Percentiles rank a stretch among this genome's conserved stretches.
phyloP scores from a whole-genome alignment of 257 asterid species.

The Capsicum rhomboideum region DNA sequence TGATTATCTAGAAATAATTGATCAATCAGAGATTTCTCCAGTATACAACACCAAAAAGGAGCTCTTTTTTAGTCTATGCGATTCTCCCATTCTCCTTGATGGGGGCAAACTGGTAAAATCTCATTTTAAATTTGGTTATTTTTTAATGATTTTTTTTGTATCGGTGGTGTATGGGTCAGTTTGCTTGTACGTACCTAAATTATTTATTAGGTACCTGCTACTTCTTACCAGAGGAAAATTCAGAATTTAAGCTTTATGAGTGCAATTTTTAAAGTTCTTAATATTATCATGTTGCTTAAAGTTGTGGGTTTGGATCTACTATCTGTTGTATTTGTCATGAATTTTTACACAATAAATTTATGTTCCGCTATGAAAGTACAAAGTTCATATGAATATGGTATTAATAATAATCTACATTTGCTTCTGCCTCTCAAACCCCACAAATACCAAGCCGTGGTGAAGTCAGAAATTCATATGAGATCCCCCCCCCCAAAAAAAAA shows the following conservation, averaged over 20 bases:
- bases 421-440: background rate
- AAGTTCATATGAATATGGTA: background rate
- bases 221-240: background rate
- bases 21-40: constrained; percentile 6
- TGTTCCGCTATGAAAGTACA: background rate
- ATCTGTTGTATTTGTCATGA: background rate
- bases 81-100: constrained; percentile 14
- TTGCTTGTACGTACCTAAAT: background rate
- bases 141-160: background rate
- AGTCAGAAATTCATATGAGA: background rate
- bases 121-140: background rate
- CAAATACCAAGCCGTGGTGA: background rate
- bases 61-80: constrained; percentile 20
- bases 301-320: background rate
- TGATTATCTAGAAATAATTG: constrained; percentile 12
- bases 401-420: background rate
- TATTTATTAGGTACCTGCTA: background rate
- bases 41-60: constrained; percentile 19
- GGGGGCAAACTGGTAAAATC: constrained; percentile 19
- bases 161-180: background rate
- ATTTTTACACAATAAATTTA: background rate
- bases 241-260: background rate
- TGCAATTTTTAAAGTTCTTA: background rate
- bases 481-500: no score
- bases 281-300: background rate